Conservation (phyloP, 2,329 filamentous ascomycete species). For the Paraphaeosphaeria minitans region DNA sequence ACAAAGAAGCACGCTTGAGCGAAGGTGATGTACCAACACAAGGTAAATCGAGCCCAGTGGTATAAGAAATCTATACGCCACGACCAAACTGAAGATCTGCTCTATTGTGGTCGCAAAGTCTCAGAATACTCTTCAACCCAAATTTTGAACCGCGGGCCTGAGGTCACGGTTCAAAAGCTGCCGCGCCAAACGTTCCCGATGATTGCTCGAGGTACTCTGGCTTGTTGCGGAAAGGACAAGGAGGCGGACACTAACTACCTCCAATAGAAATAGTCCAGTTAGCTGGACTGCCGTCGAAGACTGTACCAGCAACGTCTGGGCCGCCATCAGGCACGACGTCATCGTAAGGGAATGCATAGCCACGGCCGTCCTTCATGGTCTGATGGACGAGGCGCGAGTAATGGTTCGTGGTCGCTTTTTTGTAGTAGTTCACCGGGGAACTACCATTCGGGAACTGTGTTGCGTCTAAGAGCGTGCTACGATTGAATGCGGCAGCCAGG, state of each 20-base stretch:
- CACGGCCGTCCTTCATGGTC: slow-evolving; percentile 63
- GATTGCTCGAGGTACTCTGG: neutral
- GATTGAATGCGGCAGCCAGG: slow-evolving; percentile 76
- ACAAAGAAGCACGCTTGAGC: neutral
- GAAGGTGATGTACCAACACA: slow-evolving; percentile 1
- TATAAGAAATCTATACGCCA: neutral
- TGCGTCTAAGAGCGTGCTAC: slow-evolving; percentile 66
- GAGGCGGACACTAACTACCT: slow-evolving; percentile 36
- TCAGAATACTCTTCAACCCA: neutral
- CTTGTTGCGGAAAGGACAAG: slow-evolving; percentile 2
- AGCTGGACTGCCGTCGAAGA: slow-evolving; percentile 54
- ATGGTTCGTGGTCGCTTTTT: slow-evolving; percentile 55
- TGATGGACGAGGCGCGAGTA: slow-evolving; percentile 66
- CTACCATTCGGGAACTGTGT: slow-evolving; percentile 47
- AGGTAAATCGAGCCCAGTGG: neutral
- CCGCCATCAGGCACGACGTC: slow-evolving; percentile 66
- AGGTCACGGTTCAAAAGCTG: neutral
- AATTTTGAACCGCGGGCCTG: neutral
- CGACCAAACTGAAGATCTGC: neutral
- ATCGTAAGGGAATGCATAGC: slow-evolving; percentile 72
- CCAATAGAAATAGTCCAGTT: slow-evolving; percentile 57
- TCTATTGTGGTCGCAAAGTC: neutral
- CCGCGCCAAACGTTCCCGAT: neutral
- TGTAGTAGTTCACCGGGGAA: slow-evolving; percentile 40
- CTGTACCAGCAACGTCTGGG: slow-evolving; percentile 60